Evolutionary conservation across 148 eudicot genomes (phyloP), one percentile per base, ranked within the genome.

Genomic region (Vaccinium corymbosum): DNA sequence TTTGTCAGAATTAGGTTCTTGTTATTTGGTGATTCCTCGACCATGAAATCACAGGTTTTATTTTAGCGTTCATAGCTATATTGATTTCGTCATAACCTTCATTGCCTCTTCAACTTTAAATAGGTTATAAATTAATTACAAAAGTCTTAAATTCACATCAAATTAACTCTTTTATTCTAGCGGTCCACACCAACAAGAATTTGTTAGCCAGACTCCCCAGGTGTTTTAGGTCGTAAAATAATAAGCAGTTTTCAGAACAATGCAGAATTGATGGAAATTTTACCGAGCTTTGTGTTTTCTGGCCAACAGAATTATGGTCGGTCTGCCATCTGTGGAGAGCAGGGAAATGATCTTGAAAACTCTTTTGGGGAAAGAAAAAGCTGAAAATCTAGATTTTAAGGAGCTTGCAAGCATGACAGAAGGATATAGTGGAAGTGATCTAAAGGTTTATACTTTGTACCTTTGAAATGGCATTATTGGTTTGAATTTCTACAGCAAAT

Each of bases 361-460:
- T 53, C 96, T 95, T 78, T 78, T 95, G 77, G 85, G 93, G 2
- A 95, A 95, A 76, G 98, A 95, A 81, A 89, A 93, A 42, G 89
- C 91, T 42, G 95, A 94, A 64, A 86, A 90, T 59, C 84, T 95
- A 55, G 98, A 95, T 83, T 95, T 88, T 64, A 88, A 93, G 76
- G 98, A 93, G 90, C 94, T 95, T 82, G 98, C 98, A 61, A 86
- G 89, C 83, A 93, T 95, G 92, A 94, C 98, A 55, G 98, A 95
- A 85, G 98, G 98, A 84, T 95, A 91, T 70, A 95, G 93, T 70
- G 98, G 98, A 88, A 95, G 98, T 85, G 98, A 94, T 89, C 98
- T 95, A 0, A 95, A 94, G 82, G 82, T 80, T 81, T 50, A 86
- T 86, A 55, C 42, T 80, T 81, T 50, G 86, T 86, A 55, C 42